Percentiles rank a stretch among this genome's conserved stretches.
Conservation (phyloP, 2,329 filamentous ascomycete genomes). For the Colletotrichum endophyticum region DNA sequence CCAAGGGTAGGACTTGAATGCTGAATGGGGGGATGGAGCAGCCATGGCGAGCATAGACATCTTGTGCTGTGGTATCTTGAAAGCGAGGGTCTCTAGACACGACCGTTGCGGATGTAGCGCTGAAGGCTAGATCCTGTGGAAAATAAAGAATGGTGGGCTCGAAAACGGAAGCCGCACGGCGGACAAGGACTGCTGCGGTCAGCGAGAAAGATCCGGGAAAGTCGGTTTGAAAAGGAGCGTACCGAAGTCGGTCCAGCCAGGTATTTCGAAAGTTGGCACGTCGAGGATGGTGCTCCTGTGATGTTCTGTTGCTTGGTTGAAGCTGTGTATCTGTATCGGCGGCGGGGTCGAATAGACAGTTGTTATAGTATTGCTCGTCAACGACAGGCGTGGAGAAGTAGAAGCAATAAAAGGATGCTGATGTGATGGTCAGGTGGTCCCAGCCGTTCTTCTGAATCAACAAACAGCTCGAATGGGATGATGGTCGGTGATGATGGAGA, state of each 20-base stretch:
- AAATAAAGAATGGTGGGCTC: conserved; percentile 25
- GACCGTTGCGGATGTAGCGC: conserved; percentile 9
- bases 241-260: conserved; percentile 17
- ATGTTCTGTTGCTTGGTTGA: neutral
- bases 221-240: neutral
- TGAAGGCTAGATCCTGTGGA: conserved; percentile 45
- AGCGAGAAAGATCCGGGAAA: neutral
- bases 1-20: conserved; percentile 47
- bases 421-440: conserved; percentile 19
- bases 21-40: conserved; percentile 43
- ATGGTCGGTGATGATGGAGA: conserved; percentile 7
- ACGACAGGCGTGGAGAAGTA: conserved; percentile 15
- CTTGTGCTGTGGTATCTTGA: conserved; percentile 33
- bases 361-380: conserved; percentile 9
- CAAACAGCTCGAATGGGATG: conserved; percentile 23
- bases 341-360: neutral
- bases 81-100: conserved; percentile 25
- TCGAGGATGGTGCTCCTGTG: neutral
- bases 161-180: conserved; percentile 25
- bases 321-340: neutral
- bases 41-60: conserved; percentile 58
- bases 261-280: neutral
- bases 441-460: conserved; percentile 20
- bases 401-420: conserved; percentile 11
- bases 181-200: conserved; percentile 11